Conservation (phyloP, 1,139 yeast genomes). For the Kodamaea alishanica region DNA sequence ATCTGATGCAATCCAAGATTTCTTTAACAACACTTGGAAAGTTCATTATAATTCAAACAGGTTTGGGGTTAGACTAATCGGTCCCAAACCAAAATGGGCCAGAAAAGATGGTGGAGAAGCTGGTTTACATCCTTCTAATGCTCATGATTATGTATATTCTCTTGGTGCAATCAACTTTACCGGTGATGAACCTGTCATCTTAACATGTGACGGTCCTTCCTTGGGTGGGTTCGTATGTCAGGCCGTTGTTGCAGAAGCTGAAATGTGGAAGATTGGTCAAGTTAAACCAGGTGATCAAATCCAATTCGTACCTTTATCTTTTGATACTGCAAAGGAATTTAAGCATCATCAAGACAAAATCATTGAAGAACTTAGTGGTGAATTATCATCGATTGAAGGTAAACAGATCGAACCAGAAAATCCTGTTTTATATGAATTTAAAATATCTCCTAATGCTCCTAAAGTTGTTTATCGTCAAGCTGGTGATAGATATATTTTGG, state of each 20-base stretch:
- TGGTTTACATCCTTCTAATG: slow-evolving; percentile 95
- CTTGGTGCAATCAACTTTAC: slow-evolving; percentile 95
- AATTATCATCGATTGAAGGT: slow-evolving; percentile 36
- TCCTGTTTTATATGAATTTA: slow-evolving; percentile 57
- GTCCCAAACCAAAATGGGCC: slow-evolving; percentile 97
- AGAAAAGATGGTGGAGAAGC: slow-evolving; percentile 97
- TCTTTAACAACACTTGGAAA: slow-evolving; percentile 80
- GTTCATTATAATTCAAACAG: slow-evolving; percentile 95
- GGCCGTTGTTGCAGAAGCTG: slow-evolving; percentile 92
- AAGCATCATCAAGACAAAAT: slow-evolving; percentile 56
- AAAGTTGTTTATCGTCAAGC: slow-evolving; percentile 88
- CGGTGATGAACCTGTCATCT: slow-evolving; percentile 96
- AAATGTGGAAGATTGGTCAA: slow-evolving; percentile 98
- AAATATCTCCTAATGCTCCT: slow-evolving; percentile 54
- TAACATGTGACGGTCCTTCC: slow-evolving; percentile 96
- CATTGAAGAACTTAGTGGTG: slow-evolving; percentile 43
- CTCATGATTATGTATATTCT: slow-evolving; percentile 95
- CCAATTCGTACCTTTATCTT: slow-evolving; percentile 73
- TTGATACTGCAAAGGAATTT: slow-evolving; percentile 62
- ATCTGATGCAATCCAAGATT: slow-evolving; percentile 67
- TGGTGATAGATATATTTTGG: slow-evolving; percentile 87
- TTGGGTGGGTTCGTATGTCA: slow-evolving; percentile 97
- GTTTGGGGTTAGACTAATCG: slow-evolving; percentile 90
- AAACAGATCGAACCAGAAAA: slow-evolving; percentile 42
- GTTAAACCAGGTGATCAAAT: slow-evolving; percentile 89